Percentiles rank a stretch among this genome's conserved stretches.
These are phyloP conservation scores for Xylaria telfairii DNA, from an alignment of 495 filamentous ascomycete genomes.

Conservation along the genomic window DNA sequence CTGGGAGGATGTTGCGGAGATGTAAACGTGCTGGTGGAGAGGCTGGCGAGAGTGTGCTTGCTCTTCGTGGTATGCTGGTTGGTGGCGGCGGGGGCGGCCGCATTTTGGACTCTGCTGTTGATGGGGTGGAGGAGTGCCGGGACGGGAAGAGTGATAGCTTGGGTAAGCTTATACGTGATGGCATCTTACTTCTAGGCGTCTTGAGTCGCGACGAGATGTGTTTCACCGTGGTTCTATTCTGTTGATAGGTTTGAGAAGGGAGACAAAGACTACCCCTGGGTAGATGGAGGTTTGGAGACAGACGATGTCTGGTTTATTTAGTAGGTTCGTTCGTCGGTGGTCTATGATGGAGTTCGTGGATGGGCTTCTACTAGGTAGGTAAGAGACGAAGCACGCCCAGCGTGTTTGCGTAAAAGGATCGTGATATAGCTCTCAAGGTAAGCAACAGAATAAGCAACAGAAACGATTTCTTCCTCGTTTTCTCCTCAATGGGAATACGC, in stretches of 20 bases:
- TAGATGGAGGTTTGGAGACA: background rate
- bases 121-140: constrained; percentile 30
- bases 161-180: constrained; percentile 13
- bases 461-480: background rate
- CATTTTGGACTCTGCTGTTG: constrained; percentile 51
- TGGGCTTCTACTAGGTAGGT: background rate
- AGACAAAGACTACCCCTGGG: background rate
- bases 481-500: constrained; percentile 4
- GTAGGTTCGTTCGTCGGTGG: background rate
- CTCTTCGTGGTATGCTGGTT: background rate
- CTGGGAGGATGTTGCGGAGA: constrained; percentile 37
- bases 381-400: constrained; percentile 17
- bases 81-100: constrained; percentile 8
- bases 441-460: background rate
- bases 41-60: constrained; percentile 12
- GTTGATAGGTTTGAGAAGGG: background rate
- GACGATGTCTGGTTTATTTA: background rate
- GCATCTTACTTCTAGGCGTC: constrained; percentile 17
- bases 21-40: constrained; percentile 39
- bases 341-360: background rate
- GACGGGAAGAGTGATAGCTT: constrained; percentile 19
- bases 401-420: constrained; percentile 10
- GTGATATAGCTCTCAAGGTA: background rate
- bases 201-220: background rate
- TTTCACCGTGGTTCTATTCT: constrained; percentile 11